Evolutionary conservation across 306 rosid genomes (phyloP).

Genomic region (Quercus glauca): DNA sequence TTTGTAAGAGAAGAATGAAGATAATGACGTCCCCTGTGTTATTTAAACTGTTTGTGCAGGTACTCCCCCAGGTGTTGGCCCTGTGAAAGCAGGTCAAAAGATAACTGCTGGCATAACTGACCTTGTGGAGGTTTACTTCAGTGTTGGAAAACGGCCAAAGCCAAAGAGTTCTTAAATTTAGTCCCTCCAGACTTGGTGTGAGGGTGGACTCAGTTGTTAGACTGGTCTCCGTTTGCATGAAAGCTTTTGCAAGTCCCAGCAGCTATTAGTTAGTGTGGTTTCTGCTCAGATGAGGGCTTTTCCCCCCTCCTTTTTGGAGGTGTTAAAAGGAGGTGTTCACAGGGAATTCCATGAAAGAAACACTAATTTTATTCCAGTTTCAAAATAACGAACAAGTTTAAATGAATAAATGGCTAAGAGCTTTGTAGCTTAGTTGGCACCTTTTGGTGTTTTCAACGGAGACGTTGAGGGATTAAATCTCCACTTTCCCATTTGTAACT

Average conservation of each 20-base stretch:
- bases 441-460: too few species aligned
- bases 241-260: too few species aligned
- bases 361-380: background rate
- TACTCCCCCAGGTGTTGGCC: constrained; percentile 95
- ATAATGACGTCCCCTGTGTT: background rate
- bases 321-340: background rate
- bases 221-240: too few species aligned
- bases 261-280: background rate
- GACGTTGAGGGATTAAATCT: too few species aligned
- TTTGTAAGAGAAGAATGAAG: background rate
- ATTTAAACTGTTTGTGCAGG: constrained; percentile 51
- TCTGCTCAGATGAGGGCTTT: background rate
- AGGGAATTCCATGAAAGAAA: background rate
- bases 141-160: constrained; percentile 54
- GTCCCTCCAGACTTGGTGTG: background rate
- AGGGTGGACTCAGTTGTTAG: background rate
- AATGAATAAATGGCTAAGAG: too few species aligned
- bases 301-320: background rate
- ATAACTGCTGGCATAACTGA: constrained; percentile 85
- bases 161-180: constrained; percentile 21
- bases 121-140: constrained; percentile 64
- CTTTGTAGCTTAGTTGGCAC: too few species aligned
- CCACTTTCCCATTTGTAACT: too few species aligned
- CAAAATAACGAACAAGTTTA: background rate
- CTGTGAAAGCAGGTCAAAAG: constrained; percentile 84